A percentile compares a stretch with the other conserved stretches of the same genome.
These are phyloP conservation scores for Aureobasidium vineae DNA, from an alignment of 2,329 filamentous ascomycete genomes.

Conservation along the genomic window DNA sequence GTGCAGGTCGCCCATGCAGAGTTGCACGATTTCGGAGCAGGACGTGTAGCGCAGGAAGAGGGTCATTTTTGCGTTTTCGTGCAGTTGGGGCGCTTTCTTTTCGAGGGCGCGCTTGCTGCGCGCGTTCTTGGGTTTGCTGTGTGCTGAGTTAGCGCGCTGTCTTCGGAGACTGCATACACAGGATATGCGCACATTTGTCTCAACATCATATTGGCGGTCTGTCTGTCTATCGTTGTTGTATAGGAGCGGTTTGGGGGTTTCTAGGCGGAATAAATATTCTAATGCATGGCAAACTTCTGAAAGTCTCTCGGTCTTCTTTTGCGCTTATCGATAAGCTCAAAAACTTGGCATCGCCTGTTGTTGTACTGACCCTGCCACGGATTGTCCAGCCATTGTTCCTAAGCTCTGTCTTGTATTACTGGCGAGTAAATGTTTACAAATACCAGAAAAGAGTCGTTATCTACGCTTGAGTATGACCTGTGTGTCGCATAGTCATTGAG, in stretches of 20 bases:
- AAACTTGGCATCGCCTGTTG: neutral
- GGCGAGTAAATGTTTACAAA: too few species aligned
- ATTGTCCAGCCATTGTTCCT: neutral
- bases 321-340: neutral
- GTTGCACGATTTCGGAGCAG: constrained; percentile 77
- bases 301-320: constrained; percentile 6
- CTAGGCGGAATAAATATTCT: neutral
- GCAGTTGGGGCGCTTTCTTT: constrained; percentile 81
- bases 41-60: constrained; percentile 86
- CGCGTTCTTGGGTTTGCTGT: constrained; percentile 62
- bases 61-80: constrained; percentile 87
- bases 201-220: constrained; percentile 6
- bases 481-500: too few species aligned
- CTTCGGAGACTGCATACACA: too few species aligned
- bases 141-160: neutral
- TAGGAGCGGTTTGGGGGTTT: neutral
- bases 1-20: constrained; percentile 80
- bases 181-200: constrained; percentile 14
- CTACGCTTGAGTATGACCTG: too few species aligned
- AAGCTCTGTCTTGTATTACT: neutral
- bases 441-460: too few species aligned
- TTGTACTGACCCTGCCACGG: neutral
- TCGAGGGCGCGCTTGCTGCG: constrained; percentile 94
- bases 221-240: neutral
- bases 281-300: constrained; percentile 15